Evolutionary conservation across 371 early-diverging fungal species (phyloP), one percentile per base, ranked within the genome.

Genomic region (Mucor velutinosus): DNA sequence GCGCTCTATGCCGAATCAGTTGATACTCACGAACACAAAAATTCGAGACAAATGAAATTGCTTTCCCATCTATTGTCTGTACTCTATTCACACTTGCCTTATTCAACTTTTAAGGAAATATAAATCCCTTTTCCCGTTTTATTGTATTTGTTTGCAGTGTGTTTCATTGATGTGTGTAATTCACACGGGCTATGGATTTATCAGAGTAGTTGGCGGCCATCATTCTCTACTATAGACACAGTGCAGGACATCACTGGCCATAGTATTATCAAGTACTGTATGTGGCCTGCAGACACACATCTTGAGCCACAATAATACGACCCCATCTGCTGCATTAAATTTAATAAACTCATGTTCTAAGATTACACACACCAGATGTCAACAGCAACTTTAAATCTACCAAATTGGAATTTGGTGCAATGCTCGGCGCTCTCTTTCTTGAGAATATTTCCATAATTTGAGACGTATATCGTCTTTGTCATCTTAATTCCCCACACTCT

Each of bases 401-500:
- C 33, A 60, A 41, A 61, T 32, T n/a, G 45, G 30, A 43, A 47
- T 45, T 45, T 43, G 11, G 47, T 27, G 19, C 47, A 61, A 57
- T 57, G 30, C 25, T 53, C 53, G 53, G 53, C 53, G 30, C 30
- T 29, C 30, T 19, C 11, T 15, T 30, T 30, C 61, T 29, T 43
- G 61, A 30, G 43, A 25, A 39, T 23, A 39, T 25, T 19, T 39
- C 25, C 14, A 37, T 17, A 25, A 43, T 39, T 8, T 39, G 60
- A 45, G 25, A 41, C 41, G 4, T 21, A 61, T 43, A 43, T 61
- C 61, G 19, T 61, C 61, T 61, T 61, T 61, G 61, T 61, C 61
- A 61, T 61, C 61, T 10, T 45, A 61, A 61, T 61, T 61, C 61
- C 61, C 61, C 61, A 45, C 61, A 61, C 37, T 27, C 7, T 27